A percentile compares a stretch with the other conserved stretches of the same genome.
Conservation (phyloP, 1,284 basidiomycete species). For the Mycosarcoma mackinlayi region DNA sequence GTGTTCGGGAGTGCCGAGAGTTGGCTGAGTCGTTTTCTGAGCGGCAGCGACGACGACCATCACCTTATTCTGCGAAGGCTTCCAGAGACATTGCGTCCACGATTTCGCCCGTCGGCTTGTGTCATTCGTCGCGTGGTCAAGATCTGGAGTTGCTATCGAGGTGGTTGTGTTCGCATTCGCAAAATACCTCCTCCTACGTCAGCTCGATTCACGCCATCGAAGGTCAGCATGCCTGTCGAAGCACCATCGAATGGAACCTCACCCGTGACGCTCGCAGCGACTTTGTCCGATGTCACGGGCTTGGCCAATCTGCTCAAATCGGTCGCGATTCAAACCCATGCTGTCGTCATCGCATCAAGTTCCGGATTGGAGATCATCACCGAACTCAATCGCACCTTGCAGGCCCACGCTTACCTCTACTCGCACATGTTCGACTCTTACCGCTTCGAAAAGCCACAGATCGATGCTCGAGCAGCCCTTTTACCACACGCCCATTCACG, state of each 20-base stretch:
- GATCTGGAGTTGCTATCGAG: no score
- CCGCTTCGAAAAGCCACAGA: constrained; percentile 71
- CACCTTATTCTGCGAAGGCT: no score
- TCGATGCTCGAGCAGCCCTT: background rate
- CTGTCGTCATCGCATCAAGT: constrained; percentile 78
- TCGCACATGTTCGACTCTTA: constrained; percentile 82
- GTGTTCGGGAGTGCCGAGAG: no score
- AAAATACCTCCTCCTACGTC: background rate
- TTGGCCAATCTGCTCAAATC: constrained; percentile 47
- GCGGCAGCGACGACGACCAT: no score
- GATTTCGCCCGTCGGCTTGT: no score
- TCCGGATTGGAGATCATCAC: constrained; percentile 84
- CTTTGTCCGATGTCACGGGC: constrained; percentile 44
- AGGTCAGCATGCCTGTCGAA: constrained; percentile 10
- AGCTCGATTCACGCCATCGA: background rate
- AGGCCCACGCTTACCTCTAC: constrained; percentile 87
- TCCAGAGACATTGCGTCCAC: no score
- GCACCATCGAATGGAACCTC: background rate
- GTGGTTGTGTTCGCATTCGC: no score
- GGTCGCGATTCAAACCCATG: constrained; percentile 67
- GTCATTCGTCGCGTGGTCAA: no score
- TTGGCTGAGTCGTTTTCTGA: constrained; percentile 9
- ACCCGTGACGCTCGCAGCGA: constrained; percentile 23
- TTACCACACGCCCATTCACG: background rate
- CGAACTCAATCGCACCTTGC: constrained; percentile 82